Evolutionary conservation across 495 filamentous ascomycete genomes (phyloP).

Genomic region (Hypoxylon lenormandii): DNA sequence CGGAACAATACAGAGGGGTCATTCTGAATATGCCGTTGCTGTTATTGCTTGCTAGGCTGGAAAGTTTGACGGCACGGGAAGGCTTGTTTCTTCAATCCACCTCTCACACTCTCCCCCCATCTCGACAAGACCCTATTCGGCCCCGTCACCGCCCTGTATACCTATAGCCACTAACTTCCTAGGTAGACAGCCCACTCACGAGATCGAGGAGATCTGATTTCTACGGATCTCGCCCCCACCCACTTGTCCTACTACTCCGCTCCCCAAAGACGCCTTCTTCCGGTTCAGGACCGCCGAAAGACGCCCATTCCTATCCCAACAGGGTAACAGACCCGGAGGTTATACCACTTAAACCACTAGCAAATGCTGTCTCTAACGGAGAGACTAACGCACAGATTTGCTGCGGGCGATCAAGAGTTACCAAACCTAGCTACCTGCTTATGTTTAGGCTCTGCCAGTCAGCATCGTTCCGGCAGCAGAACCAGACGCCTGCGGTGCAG

Average conservation of each 20-base stretch:
- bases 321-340: too few species aligned
- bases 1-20: constrained; percentile 4
- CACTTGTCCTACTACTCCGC: constrained; percentile 21
- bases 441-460: too few species aligned
- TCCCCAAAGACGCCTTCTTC: constrained; percentile 9
- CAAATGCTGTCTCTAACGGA: too few species aligned
- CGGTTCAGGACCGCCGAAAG: constrained; percentile 22
- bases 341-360: too few species aligned
- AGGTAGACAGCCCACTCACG: constrained; percentile 11
- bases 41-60: constrained; percentile 21
- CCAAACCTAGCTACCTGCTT: too few species aligned
- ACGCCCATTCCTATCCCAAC: constrained; percentile 7
- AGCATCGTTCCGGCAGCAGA: too few species aligned
- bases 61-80: constrained; percentile 16
- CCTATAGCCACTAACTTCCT: constrained; percentile 26
- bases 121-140: constrained; percentile 14
- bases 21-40: constrained; percentile 11
- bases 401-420: too few species aligned
- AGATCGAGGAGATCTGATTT: constrained; percentile 20
- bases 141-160: constrained; percentile 8
- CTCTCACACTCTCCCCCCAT: constrained; percentile 8
- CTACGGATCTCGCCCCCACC: constrained; percentile 33
- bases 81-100: constrained; percentile 4
- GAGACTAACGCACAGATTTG: too few species aligned
- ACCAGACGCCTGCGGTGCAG: too few species aligned